Conservation (phyloP, 2,329 filamentous ascomycete species). For the Aaosphaeria pasadenensis region DNA sequence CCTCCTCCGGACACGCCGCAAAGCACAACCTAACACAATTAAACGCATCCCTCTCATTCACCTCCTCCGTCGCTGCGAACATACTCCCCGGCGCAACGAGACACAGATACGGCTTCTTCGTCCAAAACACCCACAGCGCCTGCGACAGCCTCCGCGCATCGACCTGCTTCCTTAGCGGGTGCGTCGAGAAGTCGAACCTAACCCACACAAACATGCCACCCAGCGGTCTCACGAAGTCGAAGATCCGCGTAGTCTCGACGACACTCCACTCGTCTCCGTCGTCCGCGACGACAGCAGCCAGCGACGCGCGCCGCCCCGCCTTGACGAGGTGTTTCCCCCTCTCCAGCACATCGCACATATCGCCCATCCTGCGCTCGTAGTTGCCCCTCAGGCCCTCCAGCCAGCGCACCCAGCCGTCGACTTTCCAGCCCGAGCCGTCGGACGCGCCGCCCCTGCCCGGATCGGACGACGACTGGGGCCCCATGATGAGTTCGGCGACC, state of each 20-base stretch:
- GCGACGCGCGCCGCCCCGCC: conserved; percentile 48
- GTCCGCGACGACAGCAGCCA: conserved; percentile 33
- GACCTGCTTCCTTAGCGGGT: conserved; percentile 63
- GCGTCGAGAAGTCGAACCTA: conserved; percentile 65
- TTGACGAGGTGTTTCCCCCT: conserved; percentile 64
- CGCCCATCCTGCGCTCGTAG: conserved; percentile 81
- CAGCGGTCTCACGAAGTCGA: conserved; percentile 74
- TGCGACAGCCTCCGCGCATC: conserved; percentile 58
- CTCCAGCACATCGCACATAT: conserved; percentile 74
- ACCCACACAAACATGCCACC: conserved; percentile 95
- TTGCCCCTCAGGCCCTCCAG: conserved; percentile 77
- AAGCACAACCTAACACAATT: conserved; percentile 78
- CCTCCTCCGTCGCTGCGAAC: conserved; percentile 66
- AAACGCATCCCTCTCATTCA: conserved; percentile 61
- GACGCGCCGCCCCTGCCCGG: conserved; percentile 45
- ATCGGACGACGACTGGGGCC: conserved; percentile 58
- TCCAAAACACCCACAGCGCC: conserved; percentile 71
- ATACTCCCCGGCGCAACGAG: conserved; percentile 69
- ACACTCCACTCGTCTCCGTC: conserved; percentile 64
- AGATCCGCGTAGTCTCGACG: conserved; percentile 70
- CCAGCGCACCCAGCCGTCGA: conserved; percentile 88
- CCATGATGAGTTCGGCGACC: conserved; percentile 73
- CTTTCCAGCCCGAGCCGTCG: conserved; percentile 69
- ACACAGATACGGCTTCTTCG: conserved; percentile 65
- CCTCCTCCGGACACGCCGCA: conserved; percentile 73